phyloP scores from a whole-genome alignment of 2,329 filamentous ascomycete species.

The Colletotrichum spaethianum region DNA sequence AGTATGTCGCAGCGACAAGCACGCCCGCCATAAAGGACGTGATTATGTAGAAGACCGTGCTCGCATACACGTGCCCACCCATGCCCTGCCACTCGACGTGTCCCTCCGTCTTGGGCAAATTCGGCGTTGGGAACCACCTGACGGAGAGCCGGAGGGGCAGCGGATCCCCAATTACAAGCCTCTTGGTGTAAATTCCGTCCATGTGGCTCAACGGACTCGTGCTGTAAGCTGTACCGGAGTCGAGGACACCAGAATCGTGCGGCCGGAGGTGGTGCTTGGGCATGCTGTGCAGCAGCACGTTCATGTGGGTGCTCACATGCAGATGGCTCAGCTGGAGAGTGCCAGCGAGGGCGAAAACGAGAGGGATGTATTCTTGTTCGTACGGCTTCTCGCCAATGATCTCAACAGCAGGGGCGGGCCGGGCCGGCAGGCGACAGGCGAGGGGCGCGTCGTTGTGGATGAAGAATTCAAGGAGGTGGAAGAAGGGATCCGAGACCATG shows the following conservation, averaged over 20 bases:
- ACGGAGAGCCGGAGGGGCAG: constrained; percentile 85
- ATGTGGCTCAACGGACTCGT: constrained; percentile 79
- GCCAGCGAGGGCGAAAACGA: constrained; percentile 90
- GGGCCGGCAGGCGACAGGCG: constrained; percentile 88
- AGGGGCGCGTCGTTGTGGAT: constrained; percentile 96
- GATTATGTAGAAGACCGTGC: constrained; percentile 74
- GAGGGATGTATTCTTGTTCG: constrained; percentile 79
- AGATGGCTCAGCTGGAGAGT: constrained; percentile 91
- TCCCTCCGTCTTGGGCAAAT: constrained; percentile 77
- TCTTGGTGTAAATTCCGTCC: constrained; percentile 66
- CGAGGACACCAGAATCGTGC: constrained; percentile 83
- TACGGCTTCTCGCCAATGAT: constrained; percentile 65
- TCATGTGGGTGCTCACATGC: constrained; percentile 91
- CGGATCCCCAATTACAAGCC: constrained; percentile 89
- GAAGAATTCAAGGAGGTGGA: constrained; percentile 96
- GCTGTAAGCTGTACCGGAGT: constrained; percentile 90
- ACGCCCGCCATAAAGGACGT: constrained; percentile 71
- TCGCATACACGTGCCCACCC: constrained; percentile 74
- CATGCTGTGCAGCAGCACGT: constrained; percentile 84
- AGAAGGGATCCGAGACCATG: constrained; percentile 83
- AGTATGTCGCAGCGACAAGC: constrained; percentile 70
- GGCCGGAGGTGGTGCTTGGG: constrained; percentile 74
- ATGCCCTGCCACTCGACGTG: constrained; percentile 76
- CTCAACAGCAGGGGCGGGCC: constrained; percentile 73
- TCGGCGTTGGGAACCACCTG: constrained; percentile 86